phyloP scores from a whole-genome alignment of 2,329 filamentous ascomycete species.

The Penicillium sclerotigenum region DNA sequence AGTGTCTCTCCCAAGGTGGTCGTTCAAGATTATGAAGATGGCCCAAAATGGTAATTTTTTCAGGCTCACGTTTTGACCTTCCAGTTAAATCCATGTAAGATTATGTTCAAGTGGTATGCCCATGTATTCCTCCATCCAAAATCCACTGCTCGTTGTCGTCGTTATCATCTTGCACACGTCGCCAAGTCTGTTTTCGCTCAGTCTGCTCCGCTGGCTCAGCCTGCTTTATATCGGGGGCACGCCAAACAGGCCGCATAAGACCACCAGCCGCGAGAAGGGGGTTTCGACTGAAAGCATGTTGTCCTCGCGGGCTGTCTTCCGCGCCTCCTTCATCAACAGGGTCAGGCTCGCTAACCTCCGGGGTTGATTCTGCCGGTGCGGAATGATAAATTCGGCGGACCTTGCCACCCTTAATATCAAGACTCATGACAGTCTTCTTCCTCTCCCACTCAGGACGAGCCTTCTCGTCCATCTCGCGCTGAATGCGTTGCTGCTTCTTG shows the following conservation, averaged over 20 bases:
- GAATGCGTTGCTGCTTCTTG: conserved; percentile 77
- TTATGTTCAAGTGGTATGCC: conserved; percentile 23
- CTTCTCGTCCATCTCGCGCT: conserved; percentile 84
- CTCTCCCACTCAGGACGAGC: conserved; percentile 85
- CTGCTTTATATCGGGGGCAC: conserved; percentile 31
- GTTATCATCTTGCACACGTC: conserved; percentile 47
- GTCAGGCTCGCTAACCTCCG: conserved; percentile 18
- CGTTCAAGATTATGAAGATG: not conserved
- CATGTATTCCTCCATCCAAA: conserved; percentile 44
- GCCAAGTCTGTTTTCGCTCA: conserved; percentile 44
- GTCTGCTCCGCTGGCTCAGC: conserved; percentile 22
- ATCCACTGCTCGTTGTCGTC: conserved; percentile 50
- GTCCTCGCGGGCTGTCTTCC: conserved; percentile 18
- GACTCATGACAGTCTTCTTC: conserved; percentile 75
- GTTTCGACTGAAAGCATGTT: conserved; percentile 44
- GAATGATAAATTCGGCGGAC: conserved; percentile 57
- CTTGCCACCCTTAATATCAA: conserved; percentile 75
- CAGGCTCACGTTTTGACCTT: not conserved
- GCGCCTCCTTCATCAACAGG: conserved; percentile 8
- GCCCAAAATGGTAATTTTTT: not conserved
- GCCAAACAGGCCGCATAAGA: conserved; percentile 47
- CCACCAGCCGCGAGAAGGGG: conserved; percentile 45
- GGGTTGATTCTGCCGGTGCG: conserved; percentile 31
- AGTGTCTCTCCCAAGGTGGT: not conserved
- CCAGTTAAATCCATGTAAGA: not conserved